A percentile compares a stretch with the other conserved stretches of the same genome.
These are phyloP conservation scores for Theileria annulata DNA, from an alignment of 169 alveolate species.

Conservation along the genomic window DNA sequence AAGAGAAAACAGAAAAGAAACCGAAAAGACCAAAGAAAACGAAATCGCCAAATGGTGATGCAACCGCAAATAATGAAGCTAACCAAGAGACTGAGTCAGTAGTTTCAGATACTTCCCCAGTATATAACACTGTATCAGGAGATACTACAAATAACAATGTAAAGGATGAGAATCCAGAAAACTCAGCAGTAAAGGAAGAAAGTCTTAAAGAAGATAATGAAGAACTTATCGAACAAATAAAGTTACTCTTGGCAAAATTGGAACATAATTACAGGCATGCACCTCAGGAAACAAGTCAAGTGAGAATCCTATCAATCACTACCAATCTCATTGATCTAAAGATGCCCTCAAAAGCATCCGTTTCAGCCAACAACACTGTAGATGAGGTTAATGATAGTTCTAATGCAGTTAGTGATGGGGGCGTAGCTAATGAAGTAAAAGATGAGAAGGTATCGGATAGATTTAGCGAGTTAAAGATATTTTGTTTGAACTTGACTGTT, in stretches of 20 bases:
- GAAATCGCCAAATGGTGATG: not conserved
- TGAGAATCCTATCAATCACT: not conserved
- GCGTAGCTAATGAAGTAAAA: not conserved
- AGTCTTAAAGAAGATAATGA: not conserved
- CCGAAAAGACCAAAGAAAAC: not conserved
- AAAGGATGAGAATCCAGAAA: no score
- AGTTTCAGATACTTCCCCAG: no score
- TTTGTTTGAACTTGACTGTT: not conserved
- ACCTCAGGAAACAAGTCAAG: conserved; percentile 13
- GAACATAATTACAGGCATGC: not conserved
- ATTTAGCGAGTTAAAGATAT: not conserved
- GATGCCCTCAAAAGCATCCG: not conserved
- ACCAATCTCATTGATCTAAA: not conserved
- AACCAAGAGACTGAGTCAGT: no score
- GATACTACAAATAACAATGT: no score
- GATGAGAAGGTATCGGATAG: not conserved
- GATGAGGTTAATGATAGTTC: not conserved
- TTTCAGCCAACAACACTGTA: not conserved
- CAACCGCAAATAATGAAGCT: no score
- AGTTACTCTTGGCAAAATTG: not conserved
- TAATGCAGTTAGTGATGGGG: not conserved
- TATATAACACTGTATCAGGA: no score
- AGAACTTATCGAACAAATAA: not conserved
- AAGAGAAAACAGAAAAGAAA: not conserved
- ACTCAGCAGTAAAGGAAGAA: not conserved